Conservation (phyloP, 345 rosid species). For the Theobroma cacao region DNA sequence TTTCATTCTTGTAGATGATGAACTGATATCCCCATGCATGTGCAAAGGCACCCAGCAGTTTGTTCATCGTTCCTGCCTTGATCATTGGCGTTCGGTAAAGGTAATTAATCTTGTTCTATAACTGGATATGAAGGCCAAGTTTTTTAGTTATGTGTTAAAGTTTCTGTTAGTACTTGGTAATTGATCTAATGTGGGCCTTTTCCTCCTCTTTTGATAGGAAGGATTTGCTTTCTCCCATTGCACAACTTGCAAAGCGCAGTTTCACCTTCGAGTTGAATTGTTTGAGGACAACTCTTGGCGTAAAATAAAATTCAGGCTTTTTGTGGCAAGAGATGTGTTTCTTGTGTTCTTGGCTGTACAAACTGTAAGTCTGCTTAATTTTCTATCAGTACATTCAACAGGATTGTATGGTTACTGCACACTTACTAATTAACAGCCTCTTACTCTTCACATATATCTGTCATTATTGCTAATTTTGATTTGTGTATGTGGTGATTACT, state of each 20-base stretch:
- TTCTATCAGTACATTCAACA: background rate
- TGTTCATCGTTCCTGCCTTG: constrained; percentile 73
- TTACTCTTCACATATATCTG: background rate
- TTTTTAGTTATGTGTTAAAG: constrained; percentile 1
- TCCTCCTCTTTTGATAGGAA: constrained; percentile 42
- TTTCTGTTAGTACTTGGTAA: background rate
- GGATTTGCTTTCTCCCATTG: constrained; percentile 98
- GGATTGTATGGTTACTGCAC: background rate
- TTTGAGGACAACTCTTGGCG: constrained; percentile 91
- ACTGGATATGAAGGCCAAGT: constrained; percentile 24
- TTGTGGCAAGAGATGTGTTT: constrained; percentile 91
- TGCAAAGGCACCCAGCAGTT: constrained; percentile 90
- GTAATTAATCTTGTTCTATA: constrained; percentile 16
- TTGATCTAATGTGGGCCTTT: background rate
- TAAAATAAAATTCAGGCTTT: constrained; percentile 82
- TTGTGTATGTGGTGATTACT: background rate
- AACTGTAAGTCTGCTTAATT: constrained; percentile 44
- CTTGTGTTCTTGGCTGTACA: constrained; percentile 87
- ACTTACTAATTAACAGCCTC: background rate
- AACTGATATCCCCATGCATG: constrained; percentile 96
- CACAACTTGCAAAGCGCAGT: constrained; percentile 70
- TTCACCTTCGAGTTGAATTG: constrained; percentile 62
- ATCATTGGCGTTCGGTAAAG: constrained; percentile 78
- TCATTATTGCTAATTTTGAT: background rate
- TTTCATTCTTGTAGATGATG: constrained; percentile 53